Evolutionary conservation across 257 asterid species (phyloP).

Genomic region (Nicotiana tabacum): DNA sequence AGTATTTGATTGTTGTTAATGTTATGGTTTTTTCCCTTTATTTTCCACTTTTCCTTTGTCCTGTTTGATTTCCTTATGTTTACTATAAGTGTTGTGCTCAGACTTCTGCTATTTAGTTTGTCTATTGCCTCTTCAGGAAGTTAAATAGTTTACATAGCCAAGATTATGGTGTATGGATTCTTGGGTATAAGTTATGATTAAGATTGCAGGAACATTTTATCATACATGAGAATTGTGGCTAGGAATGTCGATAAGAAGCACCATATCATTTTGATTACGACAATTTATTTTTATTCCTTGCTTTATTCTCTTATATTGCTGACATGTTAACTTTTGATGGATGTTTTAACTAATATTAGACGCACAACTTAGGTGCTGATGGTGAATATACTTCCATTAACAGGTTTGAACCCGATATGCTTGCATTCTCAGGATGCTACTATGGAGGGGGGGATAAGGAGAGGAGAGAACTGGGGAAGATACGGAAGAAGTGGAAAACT

Average conservation of each 20-base stretch:
- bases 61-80: background rate
- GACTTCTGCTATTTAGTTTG: background rate
- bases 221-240: background rate
- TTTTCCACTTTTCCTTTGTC: background rate
- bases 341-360: background rate
- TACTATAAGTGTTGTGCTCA: background rate
- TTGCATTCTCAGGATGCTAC: constrained; percentile 98
- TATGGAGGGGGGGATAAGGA: constrained; percentile 98
- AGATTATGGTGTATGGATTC: background rate
- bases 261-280: background rate
- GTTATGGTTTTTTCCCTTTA: background rate
- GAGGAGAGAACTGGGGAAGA: constrained; percentile 71
- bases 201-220: background rate
- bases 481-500: constrained; percentile 92
- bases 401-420: constrained; percentile 99
- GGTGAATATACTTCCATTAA: constrained; percentile 1
- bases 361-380: background rate
- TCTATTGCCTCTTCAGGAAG: background rate
- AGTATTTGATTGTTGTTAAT: background rate
- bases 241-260: background rate
- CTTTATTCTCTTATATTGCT: background rate
- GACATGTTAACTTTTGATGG: background rate
- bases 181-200: background rate
- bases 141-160: background rate
- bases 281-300: background rate